phyloP scores from a whole-genome alignment of 257 asterid genomes.

The Solanum paucissectum region DNA sequence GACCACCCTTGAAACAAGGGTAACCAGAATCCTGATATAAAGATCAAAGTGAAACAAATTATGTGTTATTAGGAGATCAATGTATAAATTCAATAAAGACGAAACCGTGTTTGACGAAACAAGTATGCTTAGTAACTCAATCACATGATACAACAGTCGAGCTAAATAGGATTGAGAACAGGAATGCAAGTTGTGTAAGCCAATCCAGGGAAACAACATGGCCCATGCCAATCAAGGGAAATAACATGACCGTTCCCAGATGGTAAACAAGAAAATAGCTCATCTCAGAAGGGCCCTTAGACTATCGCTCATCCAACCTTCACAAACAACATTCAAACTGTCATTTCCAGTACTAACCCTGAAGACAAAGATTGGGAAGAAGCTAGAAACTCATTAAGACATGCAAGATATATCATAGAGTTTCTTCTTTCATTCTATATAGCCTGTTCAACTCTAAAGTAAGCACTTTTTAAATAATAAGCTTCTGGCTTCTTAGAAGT shows the following conservation, averaged over 20 bases:
- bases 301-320: neutral
- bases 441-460: neutral
- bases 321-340: neutral
- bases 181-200: neutral
- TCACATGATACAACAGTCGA: neutral
- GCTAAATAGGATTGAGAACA: neutral
- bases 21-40: constrained; percentile 82
- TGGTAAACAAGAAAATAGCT: neutral
- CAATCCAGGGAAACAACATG: neutral
- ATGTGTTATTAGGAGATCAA: neutral
- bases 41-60: neutral
- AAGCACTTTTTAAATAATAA: neutral
- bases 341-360: neutral
- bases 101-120: neutral
- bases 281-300: neutral
- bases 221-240: neutral
- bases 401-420: neutral
- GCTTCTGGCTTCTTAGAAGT: neutral
- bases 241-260: neutral
- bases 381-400: neutral
- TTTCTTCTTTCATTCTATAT: neutral
- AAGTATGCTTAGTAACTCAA: neutral
- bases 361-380: neutral
- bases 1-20: constrained; percentile 99
- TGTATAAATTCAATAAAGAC: neutral